Base-by-base conservation (phyloP, 169 alveolate genomes). In the Plasmodium fragile region DNA sequence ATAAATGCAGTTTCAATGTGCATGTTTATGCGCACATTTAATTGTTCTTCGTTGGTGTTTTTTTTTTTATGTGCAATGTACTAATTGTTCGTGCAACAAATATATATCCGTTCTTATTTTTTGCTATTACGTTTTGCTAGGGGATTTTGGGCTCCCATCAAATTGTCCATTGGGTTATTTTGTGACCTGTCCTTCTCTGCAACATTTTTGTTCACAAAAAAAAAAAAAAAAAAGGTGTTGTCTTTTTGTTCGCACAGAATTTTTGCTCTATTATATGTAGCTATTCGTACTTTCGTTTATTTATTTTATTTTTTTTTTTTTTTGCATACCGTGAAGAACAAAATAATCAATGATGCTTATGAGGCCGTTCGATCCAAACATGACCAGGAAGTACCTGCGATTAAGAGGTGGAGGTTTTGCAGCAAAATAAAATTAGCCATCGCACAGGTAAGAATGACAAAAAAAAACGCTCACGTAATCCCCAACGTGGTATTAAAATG, bases 241-340 rank as follows among this genome's bases (percentile, higher is more conserved):
- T 59, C 39, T 8, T 43, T 25, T 18, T 7, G 25, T 25, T 6
- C 39, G 11, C 1, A 25, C 39, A 34, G 13, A 77, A 28, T 5
- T 80, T 49, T 25, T 80, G 77, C 36, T 80, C 8, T 52, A 10
- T 80, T 80, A 25, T 80, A 25, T 30, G 55, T 36, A 8, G 77
- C 39, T 80, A 80, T 80, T 52, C 39, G 25, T 8, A 30, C 36
- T 28, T 49, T 80, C 65, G 16, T 80, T 16, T 43, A 53, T 81
- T 53, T 39, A 28, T 36, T 81, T 25, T 28, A 52, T 49, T 18
- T 53, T 53, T 43, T 41, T 81, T 81, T 65, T 55, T 82, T 82
- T 82, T 82, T 82, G 25, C 72, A n/a, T 89, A 89, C 94, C 94
- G 70, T 89, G 87, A 89, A 89, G 94, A 39, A 89, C 87, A 55